phyloP scores from a whole-genome alignment of 1,139 yeast genomes.

The Suhomyces atakaporum region DNA sequence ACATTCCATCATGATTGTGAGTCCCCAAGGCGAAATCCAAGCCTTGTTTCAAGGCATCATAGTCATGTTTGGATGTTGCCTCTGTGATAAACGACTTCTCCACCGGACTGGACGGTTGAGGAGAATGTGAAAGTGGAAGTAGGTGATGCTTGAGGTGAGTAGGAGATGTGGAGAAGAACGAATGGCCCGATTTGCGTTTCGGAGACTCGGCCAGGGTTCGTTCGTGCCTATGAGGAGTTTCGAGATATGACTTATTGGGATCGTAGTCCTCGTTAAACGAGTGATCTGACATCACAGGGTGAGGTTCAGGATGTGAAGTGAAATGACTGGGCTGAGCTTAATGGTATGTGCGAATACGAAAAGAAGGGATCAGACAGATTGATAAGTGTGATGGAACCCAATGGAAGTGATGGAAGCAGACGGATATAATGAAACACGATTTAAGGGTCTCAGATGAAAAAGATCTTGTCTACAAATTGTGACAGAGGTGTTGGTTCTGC shows the following conservation, averaged over 20 bases:
- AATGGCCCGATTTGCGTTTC: not conserved
- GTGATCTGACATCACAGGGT: not conserved
- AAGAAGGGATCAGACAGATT: too few species aligned
- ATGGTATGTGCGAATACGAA: too few species aligned
- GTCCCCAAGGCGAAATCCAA: constrained; percentile 42
- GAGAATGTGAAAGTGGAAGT: constrained; percentile 1
- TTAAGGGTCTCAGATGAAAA: too few species aligned
- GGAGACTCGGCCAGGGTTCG: too few species aligned
- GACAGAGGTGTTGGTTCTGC: too few species aligned
- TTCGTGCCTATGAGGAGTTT: not conserved
- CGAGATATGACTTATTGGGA: constrained; percentile 11
- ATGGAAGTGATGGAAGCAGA: too few species aligned
- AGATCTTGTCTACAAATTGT: too few species aligned
- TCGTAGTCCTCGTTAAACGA: constrained; percentile 12
- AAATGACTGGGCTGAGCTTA: too few species aligned
- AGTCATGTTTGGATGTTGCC: constrained; percentile 33
- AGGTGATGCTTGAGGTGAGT: not conserved
- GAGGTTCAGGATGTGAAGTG: not conserved
- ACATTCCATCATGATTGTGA: constrained; percentile 25
- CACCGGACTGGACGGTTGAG: constrained; percentile 1
- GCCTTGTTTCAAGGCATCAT: constrained; percentile 40
- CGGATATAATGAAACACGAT: too few species aligned
- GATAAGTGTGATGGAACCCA: too few species aligned
- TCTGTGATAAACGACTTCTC: constrained; percentile 22
- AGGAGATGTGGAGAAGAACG: constrained; percentile 1